A percentile compares a stretch with the other conserved stretches of the same genome.
These are phyloP conservation scores for Exophiala calicioides DNA, from an alignment of 2,329 filamentous ascomycete genomes.

Conservation along the genomic window DNA sequence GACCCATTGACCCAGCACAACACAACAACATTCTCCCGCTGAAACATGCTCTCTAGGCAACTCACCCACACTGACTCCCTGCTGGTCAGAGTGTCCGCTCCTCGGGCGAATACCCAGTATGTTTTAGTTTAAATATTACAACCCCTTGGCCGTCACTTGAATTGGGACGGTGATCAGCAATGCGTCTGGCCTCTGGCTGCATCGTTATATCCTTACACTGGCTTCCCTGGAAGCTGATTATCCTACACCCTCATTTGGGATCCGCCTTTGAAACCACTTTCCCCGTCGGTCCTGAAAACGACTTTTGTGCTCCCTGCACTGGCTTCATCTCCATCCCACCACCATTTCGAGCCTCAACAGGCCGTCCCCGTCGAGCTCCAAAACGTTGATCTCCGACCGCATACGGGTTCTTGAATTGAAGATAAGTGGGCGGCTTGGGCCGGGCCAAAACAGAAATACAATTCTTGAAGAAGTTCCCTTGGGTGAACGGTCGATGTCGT, in stretches of 20 bases:
- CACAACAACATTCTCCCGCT: conserved; percentile 17
- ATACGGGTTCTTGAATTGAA: conserved; percentile 79
- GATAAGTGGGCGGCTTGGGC: conserved; percentile 82
- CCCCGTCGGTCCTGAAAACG: conserved; percentile 31
- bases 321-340: conserved; percentile 71
- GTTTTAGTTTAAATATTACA: neutral
- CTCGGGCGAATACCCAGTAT: too few relatives aligned
- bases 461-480: conserved; percentile 73
- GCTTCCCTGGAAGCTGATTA: conserved; percentile 1
- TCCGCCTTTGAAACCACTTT: conserved; percentile 22
- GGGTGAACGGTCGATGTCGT: conserved; percentile 85
- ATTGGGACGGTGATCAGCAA: neutral
- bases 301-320: conserved; percentile 46
- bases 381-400: conserved; percentile 82
- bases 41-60: conserved; percentile 11
- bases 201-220: too few relatives aligned
- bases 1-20: conserved; percentile 3
- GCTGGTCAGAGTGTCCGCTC: conserved; percentile 13
- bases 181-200: too few relatives aligned
- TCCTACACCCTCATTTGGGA: conserved; percentile 17
- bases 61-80: conserved; percentile 12
- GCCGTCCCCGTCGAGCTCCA: conserved; percentile 59
- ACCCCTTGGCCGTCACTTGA: neutral
- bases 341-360: conserved; percentile 55
- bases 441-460: conserved; percentile 78